These are phyloP conservation scores for Acanthamoeba rhysodes DNA, from an alignment of 208 protist genomes.

Conservation along the genomic window DNA sequence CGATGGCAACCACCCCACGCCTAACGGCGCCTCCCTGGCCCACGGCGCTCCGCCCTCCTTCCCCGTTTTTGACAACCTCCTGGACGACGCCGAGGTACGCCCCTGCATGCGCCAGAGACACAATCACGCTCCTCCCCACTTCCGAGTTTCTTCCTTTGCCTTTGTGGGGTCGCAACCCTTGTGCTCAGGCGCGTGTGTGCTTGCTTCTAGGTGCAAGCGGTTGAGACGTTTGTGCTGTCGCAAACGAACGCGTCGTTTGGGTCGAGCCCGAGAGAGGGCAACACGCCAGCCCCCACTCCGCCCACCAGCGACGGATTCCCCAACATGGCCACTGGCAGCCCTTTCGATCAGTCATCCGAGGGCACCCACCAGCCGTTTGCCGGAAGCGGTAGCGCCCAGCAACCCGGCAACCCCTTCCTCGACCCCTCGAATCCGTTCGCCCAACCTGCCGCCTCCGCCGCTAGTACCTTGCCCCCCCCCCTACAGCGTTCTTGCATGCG, in stretches of 20 bases:
- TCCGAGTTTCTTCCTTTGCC: too few relatives aligned
- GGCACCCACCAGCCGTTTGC: background rate
- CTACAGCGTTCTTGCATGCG: background rate
- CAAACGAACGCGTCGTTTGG: background rate
- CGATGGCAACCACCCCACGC: background rate
- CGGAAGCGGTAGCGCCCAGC: background rate
- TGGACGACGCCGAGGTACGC: constrained; percentile 23
- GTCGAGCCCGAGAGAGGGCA: background rate
- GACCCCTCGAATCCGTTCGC: background rate
- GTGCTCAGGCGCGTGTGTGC: too few relatives aligned
- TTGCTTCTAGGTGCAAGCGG: background rate
- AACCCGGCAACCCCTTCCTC: background rate
- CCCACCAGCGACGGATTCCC: background rate
- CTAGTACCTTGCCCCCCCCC: background rate
- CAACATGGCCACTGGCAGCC: background rate
- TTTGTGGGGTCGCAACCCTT: too few relatives aligned
- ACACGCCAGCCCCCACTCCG: background rate
- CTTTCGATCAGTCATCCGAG: background rate
- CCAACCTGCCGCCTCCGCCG: background rate
- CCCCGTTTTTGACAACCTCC: constrained; percentile 35
- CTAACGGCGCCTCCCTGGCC: background rate
- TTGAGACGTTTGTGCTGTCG: background rate
- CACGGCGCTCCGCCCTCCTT: background rate
- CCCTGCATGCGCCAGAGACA: background rate
- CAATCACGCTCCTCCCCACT: background rate